Evolutionary conservation across 2,329 filamentous ascomycete species (phyloP), one percentile per base, ranked within the genome.

Genomic region (Elsinoe ampelina): DNA sequence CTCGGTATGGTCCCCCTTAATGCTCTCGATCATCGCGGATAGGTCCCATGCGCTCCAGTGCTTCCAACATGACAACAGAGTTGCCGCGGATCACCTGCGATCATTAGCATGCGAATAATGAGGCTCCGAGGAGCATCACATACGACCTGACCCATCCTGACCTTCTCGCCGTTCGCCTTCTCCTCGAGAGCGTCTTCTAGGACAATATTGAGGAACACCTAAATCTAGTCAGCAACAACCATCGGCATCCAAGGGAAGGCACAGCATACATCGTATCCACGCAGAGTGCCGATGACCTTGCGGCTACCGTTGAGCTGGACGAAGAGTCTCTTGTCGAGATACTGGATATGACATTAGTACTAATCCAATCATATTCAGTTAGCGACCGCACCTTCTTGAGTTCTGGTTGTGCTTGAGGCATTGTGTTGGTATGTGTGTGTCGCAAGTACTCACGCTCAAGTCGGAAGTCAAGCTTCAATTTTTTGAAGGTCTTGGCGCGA

Each of bases 341-440:
- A 98, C 93, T 98, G 67, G 51, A 54, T 19, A 22, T 5, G 17
- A 35, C 32, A 13, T 59, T 26, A 59, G 58, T 5, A 45, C 36
- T 1, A 15, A 20, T n/a, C 30, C 15, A 20, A 32, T 7, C 42
- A 15, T 15, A 5, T 5, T 19, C 15, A 19, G 1, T 8, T 26
- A 19, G n/a, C 45, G 7, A 8, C 5, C 70, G 58, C 75, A 95
- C 93, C 84, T 97, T 98, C 77, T 97, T 98, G 62, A 98, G 83
- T 78, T 98, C 95, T 67, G 93, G 93, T 77, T 97, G 93, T 72
- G 93, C 91, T 84, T 95, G 92, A 77, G 93, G 89, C 93, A 98
- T 98, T 64, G 79, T 87, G 77, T 59, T 47, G 79, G 87, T 76
- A 59, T 48, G 45, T 17, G 47, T 52, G 17, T 22, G 30, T 8